These are phyloP conservation scores for Baorangia bicolor DNA, from an alignment of 768 basidiomycete species.

Conservation along the genomic window DNA sequence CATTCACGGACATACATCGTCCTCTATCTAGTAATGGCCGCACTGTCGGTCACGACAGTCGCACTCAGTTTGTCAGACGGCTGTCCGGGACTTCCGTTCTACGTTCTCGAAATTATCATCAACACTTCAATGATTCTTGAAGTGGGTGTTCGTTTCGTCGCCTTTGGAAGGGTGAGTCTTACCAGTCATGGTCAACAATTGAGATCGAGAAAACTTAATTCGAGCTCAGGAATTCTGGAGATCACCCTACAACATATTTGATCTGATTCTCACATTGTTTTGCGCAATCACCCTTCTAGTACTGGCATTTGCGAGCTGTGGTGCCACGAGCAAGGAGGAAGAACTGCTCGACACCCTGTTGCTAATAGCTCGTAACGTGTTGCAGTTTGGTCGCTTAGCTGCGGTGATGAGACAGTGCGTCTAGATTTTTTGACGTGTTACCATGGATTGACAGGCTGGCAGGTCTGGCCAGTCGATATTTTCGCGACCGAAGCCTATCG, in stretches of 20 bases:
- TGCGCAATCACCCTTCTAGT: conserved; percentile 88
- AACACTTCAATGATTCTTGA: conserved; percentile 93
- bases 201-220: conserved; percentile 2
- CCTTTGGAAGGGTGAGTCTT: conserved; percentile 81
- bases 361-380: conserved; percentile 86
- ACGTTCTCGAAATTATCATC: conserved; percentile 84
- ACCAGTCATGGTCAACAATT: not conserved
- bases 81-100: conserved; percentile 87
- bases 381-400: conserved; percentile 90
- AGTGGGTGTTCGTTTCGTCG: conserved; percentile 87
- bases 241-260: conserved; percentile 88
- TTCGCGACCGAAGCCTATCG: conserved; percentile 81
- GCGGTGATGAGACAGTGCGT: conserved; percentile 91
- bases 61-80: conserved; percentile 78
- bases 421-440: conserved; percentile 4
- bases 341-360: conserved; percentile 91
- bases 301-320: conserved; percentile 85
- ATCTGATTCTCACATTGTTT: conserved; percentile 84
- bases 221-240: conserved; percentile 87
- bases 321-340: conserved; percentile 82
- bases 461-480: conserved; percentile 91
- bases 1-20: conserved; percentile 86
- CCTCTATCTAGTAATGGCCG: conserved; percentile 87
- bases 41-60: conserved; percentile 82
- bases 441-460: conserved; percentile 7